These are phyloP conservation scores for Farysia itapuensis DNA, from an alignment of 1,284 basidiomycete species.

Conservation along the genomic window DNA sequence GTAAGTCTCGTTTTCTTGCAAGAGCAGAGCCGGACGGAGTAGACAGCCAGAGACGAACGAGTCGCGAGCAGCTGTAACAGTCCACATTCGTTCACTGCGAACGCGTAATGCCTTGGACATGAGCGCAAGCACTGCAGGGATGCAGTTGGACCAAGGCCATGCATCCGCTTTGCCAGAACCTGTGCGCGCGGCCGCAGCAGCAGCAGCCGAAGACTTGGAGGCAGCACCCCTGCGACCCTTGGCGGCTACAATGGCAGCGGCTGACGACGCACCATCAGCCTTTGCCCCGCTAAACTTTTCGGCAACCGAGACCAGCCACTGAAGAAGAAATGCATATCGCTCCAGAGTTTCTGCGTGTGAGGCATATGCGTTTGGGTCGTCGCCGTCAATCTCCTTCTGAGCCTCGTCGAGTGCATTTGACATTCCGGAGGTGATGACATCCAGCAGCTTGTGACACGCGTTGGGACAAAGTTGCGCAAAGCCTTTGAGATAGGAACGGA, in stretches of 20 bases:
- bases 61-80: constrained; percentile 49
- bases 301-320: constrained; percentile 51
- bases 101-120: constrained; percentile 45
- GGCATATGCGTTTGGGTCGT: constrained; percentile 36
- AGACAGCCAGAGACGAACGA: constrained; percentile 55
- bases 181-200: constrained; percentile 21
- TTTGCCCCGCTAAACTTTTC: constrained; percentile 44
- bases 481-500: constrained; percentile 53
- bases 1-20: constrained; percentile 82
- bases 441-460: constrained; percentile 49
- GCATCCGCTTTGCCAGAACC: constrained; percentile 28
- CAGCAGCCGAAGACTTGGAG: constrained; percentile 21
- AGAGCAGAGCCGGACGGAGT: constrained; percentile 73
- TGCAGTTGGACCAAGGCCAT: constrained; percentile 47
- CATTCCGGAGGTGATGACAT: constrained; percentile 45
- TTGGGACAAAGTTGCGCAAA: constrained; percentile 34
- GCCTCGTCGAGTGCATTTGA: constrained; percentile 43
- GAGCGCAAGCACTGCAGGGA: constrained; percentile 46
- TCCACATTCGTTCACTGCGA: constrained; percentile 49
- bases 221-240: constrained; percentile 23
- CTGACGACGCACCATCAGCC: constrained; percentile 7
- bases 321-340: constrained; percentile 53
- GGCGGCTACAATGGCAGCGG: constrained; percentile 19
- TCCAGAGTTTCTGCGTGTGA: constrained; percentile 47
- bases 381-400: constrained; percentile 30